A percentile compares a stretch with the other conserved stretches of the same genome.
Conservation (phyloP, 2,329 filamentous ascomycete genomes). For the Geoglossum cookeanum region DNA sequence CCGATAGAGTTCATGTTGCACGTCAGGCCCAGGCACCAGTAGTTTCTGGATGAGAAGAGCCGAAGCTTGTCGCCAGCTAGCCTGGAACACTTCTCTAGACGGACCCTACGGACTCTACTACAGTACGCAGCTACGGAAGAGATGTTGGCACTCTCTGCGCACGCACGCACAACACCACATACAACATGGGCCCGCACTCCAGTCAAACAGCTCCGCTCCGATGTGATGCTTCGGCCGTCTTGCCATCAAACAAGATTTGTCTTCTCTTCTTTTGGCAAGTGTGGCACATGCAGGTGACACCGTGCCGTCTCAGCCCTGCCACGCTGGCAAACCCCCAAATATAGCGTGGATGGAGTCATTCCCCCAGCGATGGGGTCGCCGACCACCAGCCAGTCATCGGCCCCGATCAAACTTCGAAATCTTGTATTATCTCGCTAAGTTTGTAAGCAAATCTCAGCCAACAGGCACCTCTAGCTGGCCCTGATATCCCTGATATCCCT, state of each 20-base stretch:
- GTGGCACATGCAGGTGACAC: conserved; percentile 1
- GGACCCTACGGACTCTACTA: no score
- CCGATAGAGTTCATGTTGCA: not conserved
- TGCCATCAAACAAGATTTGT: not conserved
- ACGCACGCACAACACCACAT: not conserved
- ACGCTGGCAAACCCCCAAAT: conserved; percentile 1
- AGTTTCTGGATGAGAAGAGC: not conserved
- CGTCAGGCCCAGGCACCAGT: not conserved
- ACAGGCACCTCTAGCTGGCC: not conserved
- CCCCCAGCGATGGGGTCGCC: not conserved
- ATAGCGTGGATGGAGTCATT: not conserved
- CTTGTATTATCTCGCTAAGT: not conserved
- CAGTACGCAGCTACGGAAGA: no score
- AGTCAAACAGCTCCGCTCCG: not conserved
- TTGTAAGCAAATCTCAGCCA: not conserved
- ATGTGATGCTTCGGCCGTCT: not conserved
- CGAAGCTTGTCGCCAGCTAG: not conserved
- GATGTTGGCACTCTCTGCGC: no score
- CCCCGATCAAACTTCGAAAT: not conserved
- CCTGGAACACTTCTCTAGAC: no score
- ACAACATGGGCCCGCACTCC: not conserved
- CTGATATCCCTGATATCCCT: not conserved
- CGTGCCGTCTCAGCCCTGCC: conserved; percentile 1
- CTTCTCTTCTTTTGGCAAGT: not conserved
- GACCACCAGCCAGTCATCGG: not conserved